Evolutionary conservation across 352 stramenopile species (phyloP).

Genomic region (Pythium sukuiense): DNA sequence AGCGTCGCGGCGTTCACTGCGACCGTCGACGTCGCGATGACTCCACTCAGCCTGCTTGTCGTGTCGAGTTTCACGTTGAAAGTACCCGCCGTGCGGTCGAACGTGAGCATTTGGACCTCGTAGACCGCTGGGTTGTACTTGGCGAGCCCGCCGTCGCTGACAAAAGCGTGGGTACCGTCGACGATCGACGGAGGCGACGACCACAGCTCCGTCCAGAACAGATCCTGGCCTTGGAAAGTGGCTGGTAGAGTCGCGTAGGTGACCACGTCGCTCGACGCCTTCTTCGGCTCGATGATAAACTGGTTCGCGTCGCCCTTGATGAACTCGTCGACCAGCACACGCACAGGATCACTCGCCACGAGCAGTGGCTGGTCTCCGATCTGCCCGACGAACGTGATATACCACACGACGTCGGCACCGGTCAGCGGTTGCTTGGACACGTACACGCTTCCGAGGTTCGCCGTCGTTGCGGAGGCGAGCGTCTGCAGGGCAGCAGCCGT

Average conservation of each 20-base stretch:
- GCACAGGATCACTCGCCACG: slow-evolving; percentile 41
- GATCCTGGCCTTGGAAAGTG: slow-evolving; percentile 89
- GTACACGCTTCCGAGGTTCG: slow-evolving; percentile 50
- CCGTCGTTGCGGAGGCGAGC: slow-evolving; percentile 35
- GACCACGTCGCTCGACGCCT: slow-evolving; percentile 88
- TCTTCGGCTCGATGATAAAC: slow-evolving; percentile 94
- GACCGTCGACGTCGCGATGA: slow-evolving; percentile 42
- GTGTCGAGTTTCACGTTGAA: slow-evolving; percentile 85
- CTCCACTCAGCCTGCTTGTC: slow-evolving; percentile 42
- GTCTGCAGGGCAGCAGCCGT: slow-evolving; percentile 44
- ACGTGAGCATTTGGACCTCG: slow-evolving; percentile 89
- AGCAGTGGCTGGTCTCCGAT: slow-evolving; percentile 82
- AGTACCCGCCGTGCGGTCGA: slow-evolving; percentile 52
- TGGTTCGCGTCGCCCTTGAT: slow-evolving; percentile 94
- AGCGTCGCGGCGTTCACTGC: slow-evolving; percentile 47
- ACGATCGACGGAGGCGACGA: slow-evolving; percentile 68
- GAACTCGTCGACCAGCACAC: slow-evolving; percentile 82
- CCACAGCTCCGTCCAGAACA: slow-evolving; percentile 97
- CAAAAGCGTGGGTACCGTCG: slow-evolving; percentile 90
- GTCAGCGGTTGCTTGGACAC: slow-evolving; percentile 60
- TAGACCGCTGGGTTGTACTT: slow-evolving; percentile 90
- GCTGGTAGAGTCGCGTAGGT: slow-evolving; percentile 78
- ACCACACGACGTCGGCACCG: slow-evolving; percentile 60
- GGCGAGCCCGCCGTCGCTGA: slow-evolving; percentile 89
- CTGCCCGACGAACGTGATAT: slow-evolving; percentile 85